These are phyloP conservation scores for Colletotrichum plurivorum DNA, from an alignment of 2,329 filamentous ascomycete genomes.

Conservation along the genomic window DNA sequence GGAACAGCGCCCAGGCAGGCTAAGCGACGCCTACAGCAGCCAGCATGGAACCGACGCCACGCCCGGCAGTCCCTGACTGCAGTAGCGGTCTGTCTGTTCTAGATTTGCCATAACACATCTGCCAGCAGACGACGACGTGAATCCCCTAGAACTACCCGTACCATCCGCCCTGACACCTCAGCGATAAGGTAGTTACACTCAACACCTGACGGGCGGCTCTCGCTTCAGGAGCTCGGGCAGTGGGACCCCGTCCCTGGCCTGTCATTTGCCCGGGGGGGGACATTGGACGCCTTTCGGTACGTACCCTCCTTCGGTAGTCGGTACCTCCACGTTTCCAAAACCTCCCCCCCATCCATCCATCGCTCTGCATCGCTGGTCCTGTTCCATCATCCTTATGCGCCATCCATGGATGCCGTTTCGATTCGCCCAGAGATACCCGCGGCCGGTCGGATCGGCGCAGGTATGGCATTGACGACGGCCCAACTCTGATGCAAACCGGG, in stretches of 20 bases:
- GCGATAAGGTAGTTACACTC: conserved; percentile 26
- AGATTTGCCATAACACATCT: background rate
- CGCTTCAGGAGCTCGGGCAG: conserved; percentile 33
- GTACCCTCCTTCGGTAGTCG: conserved; percentile 21
- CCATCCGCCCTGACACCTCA: conserved; percentile 2
- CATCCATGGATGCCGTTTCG: conserved; percentile 20
- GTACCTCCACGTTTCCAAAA: conserved; percentile 16
- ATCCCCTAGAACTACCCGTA: background rate
- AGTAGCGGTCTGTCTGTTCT: too few relatives aligned
- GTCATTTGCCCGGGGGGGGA: conserved; percentile 28
- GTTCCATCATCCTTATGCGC: conserved; percentile 33
- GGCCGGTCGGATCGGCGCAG: conserved; percentile 27
- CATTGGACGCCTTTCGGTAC: conserved; percentile 2
- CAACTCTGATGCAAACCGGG: conserved; percentile 14
- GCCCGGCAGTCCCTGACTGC: too few relatives aligned
- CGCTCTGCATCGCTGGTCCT: conserved; percentile 1
- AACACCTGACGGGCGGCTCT: conserved; percentile 23
- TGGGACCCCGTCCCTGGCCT: conserved; percentile 10
- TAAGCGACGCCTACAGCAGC: background rate
- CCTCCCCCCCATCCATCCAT: conserved; percentile 4
- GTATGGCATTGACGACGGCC: conserved; percentile 30
- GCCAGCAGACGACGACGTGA: too few relatives aligned
- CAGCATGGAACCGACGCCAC: too few relatives aligned
- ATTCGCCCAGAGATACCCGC: conserved; percentile 7
- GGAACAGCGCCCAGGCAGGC: background rate